phyloP scores from a whole-genome alignment of 169 alveolate species.

The Plasmodium malariae region DNA sequence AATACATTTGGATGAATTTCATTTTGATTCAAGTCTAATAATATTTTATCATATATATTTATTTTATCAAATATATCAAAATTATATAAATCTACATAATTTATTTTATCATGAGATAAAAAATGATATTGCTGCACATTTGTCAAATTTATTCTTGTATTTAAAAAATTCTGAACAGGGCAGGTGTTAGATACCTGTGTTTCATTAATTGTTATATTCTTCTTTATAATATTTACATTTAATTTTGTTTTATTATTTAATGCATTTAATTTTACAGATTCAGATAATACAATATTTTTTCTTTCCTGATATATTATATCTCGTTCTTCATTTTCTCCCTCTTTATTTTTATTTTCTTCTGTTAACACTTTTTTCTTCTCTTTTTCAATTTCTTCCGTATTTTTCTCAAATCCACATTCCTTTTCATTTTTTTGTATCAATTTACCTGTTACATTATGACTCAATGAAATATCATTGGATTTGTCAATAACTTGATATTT shows the following conservation, averaged over 20 bases:
- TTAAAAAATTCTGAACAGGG: constrained; percentile 43
- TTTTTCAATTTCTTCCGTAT: constrained; percentile 13
- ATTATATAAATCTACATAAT: constrained; percentile 37
- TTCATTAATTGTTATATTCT: not conserved
- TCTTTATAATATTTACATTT: not conserved
- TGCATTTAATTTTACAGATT: constrained; percentile 8
- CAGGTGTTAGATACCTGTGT: constrained; percentile 5
- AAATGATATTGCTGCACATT: constrained; percentile 42
- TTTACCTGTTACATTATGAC: not conserved
- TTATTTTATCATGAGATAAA: constrained; percentile 31
- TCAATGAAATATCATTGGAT: not conserved
- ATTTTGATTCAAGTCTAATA: constrained; percentile 75
- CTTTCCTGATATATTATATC: constrained; percentile 3
- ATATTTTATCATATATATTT: constrained; percentile 71
- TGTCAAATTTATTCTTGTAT: constrained; percentile 24
- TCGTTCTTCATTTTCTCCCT: constrained; percentile 1
- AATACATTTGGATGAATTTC: constrained; percentile 81
- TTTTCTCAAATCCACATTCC: not conserved
- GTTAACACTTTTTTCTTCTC: constrained; percentile 1
- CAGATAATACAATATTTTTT: not conserved
- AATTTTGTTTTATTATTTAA: constrained; percentile 19
- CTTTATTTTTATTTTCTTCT: not conserved
- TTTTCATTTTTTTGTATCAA: not conserved
- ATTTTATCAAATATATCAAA: constrained; percentile 58
- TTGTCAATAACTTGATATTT: not conserved